A percentile compares a stretch with the other conserved stretches of the same genome.
Conservation (phyloP, 1,284 basidiomycete species). For the Vanrija humicola region DNA sequence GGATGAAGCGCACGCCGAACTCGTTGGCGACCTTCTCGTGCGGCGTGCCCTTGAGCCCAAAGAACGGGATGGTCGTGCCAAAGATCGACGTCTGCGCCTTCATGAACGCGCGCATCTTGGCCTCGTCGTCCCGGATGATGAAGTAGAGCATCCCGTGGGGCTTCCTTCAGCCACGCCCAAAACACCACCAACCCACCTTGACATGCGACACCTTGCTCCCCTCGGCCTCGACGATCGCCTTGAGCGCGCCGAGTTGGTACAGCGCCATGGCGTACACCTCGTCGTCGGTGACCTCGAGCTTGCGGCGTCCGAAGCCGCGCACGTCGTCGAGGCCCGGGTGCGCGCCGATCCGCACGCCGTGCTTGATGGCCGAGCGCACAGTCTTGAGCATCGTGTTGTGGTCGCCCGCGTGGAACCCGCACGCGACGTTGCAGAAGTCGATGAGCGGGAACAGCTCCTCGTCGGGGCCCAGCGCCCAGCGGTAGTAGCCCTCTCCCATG, state of each 20-base stretch:
- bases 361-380: constrained; percentile 34
- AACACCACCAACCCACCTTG: constrained; percentile 12
- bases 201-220: constrained; percentile 34
- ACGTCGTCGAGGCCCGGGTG: constrained; percentile 19
- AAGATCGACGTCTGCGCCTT: constrained; percentile 33
- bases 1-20: constrained; percentile 38
- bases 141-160: constrained; percentile 25
- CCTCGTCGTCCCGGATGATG: constrained; percentile 34
- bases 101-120: constrained; percentile 31
- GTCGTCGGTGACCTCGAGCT: constrained; percentile 13
- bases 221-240: constrained; percentile 37
- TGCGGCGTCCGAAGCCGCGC: constrained; percentile 14
- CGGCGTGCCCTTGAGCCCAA: constrained; percentile 39
- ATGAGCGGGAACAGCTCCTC: constrained; percentile 38
- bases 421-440: constrained; percentile 38
- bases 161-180: constrained; percentile 27
- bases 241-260: constrained; percentile 41
- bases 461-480: constrained; percentile 40
- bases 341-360: constrained; percentile 41
- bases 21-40: constrained; percentile 39
- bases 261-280: constrained; percentile 16
- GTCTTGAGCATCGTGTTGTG: constrained; percentile 42
- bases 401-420: constrained; percentile 43
- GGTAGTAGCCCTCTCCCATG: constrained; percentile 37
- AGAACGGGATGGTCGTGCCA: constrained; percentile 26